A percentile compares a stretch with the other conserved stretches of the same genome.
phyloP scores from a whole-genome alignment of 345 rosid genomes.

The Stellera chamaejasme region DNA sequence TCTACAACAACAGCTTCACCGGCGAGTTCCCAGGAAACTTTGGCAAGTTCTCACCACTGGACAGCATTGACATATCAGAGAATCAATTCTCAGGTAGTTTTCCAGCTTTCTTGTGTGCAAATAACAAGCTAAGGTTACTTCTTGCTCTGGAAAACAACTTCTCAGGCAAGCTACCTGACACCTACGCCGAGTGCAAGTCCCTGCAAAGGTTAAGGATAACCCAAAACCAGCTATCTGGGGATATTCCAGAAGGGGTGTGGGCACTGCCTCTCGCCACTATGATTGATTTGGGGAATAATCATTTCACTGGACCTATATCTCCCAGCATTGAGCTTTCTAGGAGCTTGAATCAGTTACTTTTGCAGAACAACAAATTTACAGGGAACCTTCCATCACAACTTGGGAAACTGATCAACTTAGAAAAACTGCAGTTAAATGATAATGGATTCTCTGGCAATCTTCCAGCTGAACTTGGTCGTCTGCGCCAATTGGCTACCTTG shows the following conservation, averaged over 20 bases:
- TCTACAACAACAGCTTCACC: slow-evolving; percentile 67
- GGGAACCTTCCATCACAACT: slow-evolving; percentile 54
- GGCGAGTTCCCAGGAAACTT: slow-evolving; percentile 58
- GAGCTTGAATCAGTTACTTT: slow-evolving; percentile 39
- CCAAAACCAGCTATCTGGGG: slow-evolving; percentile 50
- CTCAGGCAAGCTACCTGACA: slow-evolving; percentile 55
- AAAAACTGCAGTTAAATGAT: slow-evolving; percentile 50
- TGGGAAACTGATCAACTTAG: slow-evolving; percentile 41
- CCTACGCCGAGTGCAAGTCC: slow-evolving; percentile 61
- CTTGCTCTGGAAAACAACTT: slow-evolving; percentile 61
- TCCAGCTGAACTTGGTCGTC: slow-evolving; percentile 43
- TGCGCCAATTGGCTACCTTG: slow-evolving; percentile 53
- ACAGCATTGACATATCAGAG: slow-evolving; percentile 71
- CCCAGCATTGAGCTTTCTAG: slow-evolving; percentile 37
- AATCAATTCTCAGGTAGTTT: slow-evolving; percentile 65
- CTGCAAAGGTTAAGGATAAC: slow-evolving; percentile 53
- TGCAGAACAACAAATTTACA: slow-evolving; percentile 60
- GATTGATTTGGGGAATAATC: slow-evolving; percentile 63
- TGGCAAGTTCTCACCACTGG: slow-evolving; percentile 55
- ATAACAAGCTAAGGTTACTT: slow-evolving; percentile 29
- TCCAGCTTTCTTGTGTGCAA: slow-evolving; percentile 61
- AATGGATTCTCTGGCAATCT: slow-evolving; percentile 54
- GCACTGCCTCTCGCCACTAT: slow-evolving; percentile 46
- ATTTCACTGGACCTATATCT: slow-evolving; percentile 54
- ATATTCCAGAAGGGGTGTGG: slow-evolving; percentile 58